phyloP scores from a whole-genome alignment of 495 filamentous ascomycete species.

The Viridothelium virens region DNA sequence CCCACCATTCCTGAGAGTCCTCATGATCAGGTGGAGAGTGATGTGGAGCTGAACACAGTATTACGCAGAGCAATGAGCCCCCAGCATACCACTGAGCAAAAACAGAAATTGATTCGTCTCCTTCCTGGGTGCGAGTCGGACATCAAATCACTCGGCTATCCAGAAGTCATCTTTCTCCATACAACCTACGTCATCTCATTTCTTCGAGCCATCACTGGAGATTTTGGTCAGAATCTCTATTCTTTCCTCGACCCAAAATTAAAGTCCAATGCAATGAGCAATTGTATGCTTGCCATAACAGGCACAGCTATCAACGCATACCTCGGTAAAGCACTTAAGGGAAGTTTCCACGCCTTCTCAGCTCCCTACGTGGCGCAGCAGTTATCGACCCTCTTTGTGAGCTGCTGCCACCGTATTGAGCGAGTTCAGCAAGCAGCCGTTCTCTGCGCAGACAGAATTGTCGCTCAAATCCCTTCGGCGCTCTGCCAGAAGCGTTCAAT shows the following conservation, averaged over 20 bases:
- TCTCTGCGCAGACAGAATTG: constrained; percentile 73
- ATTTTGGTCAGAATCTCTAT: constrained; percentile 75
- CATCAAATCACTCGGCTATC: constrained; percentile 71
- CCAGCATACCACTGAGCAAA: constrained; percentile 71
- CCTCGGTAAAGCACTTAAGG: constrained; percentile 59
- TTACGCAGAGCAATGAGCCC: constrained; percentile 71
- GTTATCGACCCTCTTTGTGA: constrained; percentile 70
- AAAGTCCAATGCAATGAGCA: constrained; percentile 67
- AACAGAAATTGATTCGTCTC: constrained; percentile 60
- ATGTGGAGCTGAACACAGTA: constrained; percentile 89
- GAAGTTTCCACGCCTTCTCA: constrained; percentile 64
- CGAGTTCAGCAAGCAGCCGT: constrained; percentile 79
- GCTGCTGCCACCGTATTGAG: constrained; percentile 86
- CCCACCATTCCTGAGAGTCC: constrained; percentile 76
- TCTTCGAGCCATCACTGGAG: constrained; percentile 69
- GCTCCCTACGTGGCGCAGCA: constrained; percentile 82
- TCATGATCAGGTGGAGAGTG: constrained; percentile 82
- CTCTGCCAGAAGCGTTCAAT: constrained; percentile 83
- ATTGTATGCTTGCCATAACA: constrained; percentile 78
- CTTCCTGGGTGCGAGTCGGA: constrained; percentile 68
- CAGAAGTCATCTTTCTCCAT: constrained; percentile 83
- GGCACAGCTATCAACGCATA: constrained; percentile 66
- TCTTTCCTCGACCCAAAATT: constrained; percentile 92
- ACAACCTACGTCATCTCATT: constrained; percentile 79
- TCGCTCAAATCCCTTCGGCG: constrained; percentile 74